Evolutionary conservation across 1,284 basidiomycete genomes (phyloP).

Genomic region (Leccinum huronense): DNA sequence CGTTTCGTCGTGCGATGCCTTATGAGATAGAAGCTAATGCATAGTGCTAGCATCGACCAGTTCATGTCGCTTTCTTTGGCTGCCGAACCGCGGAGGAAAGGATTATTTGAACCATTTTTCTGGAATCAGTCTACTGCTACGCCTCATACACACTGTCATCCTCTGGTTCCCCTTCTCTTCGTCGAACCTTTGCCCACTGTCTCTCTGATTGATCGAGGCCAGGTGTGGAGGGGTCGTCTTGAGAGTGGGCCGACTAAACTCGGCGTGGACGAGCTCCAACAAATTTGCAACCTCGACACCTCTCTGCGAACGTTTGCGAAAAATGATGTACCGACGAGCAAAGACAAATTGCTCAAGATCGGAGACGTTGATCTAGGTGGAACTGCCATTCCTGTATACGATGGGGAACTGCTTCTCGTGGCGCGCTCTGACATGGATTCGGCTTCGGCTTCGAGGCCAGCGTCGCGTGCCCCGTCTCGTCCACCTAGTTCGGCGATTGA

Average conservation of each 20-base stretch:
- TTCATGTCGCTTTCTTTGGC: slow-evolving; percentile 76
- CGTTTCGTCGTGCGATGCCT: slow-evolving; percentile 21
- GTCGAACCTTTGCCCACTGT: slow-evolving; percentile 68
- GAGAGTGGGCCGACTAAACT: slow-evolving; percentile 52
- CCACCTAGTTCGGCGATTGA: slow-evolving; percentile 61
- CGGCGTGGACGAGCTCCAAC: slow-evolving; percentile 55
- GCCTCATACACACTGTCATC: slow-evolving; percentile 44
- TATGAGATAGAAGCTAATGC: slow-evolving; percentile 15
- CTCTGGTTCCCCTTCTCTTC: slow-evolving; percentile 68
- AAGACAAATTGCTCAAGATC: slow-evolving; percentile 34
- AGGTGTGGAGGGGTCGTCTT: slow-evolving; percentile 60
- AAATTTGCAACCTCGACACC: slow-evolving; percentile 44
- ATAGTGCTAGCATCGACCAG: slow-evolving; percentile 60
- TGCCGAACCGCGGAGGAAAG: slow-evolving; percentile 67
- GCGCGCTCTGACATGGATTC: slow-evolving; percentile 51
- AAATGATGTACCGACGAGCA: slow-evolving; percentile 18
- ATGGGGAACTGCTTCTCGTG: slow-evolving; percentile 68
- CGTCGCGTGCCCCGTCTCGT: slow-evolving; percentile 58
- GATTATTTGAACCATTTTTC: slow-evolving; percentile 71
- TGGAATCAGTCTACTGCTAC: slow-evolving; percentile 52
- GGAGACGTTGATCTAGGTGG: slow-evolving; percentile 56
- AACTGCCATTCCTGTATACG: slow-evolving; percentile 68
- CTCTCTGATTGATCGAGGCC: slow-evolving; percentile 62
- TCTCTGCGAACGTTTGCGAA: slow-evolving; percentile 25
- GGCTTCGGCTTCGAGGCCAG: slow-evolving; percentile 49